phyloP scores from a whole-genome alignment of 805 yeast species.

The Candida ovalis region DNA sequence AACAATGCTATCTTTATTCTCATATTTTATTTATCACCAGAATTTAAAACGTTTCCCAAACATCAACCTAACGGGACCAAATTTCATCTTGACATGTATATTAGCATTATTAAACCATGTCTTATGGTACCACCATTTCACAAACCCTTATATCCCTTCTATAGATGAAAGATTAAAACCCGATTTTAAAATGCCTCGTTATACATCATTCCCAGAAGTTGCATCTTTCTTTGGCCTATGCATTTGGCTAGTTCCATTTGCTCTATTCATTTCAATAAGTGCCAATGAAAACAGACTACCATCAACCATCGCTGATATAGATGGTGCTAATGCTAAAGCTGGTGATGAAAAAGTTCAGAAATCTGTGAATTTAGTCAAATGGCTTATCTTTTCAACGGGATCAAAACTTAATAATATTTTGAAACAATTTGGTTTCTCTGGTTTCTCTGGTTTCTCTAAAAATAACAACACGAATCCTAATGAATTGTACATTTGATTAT shows the following conservation, averaged over 20 bases:
- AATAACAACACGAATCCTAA: constrained; percentile 21
- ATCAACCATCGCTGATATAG: constrained; percentile 25
- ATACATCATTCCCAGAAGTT: constrained; percentile 83
- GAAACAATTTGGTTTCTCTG: constrained; percentile 58
- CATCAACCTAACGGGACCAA: constrained; percentile 67
- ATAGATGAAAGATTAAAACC: constrained; percentile 55
- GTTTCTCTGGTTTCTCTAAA: constrained; percentile 44
- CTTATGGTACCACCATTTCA: constrained; percentile 85
- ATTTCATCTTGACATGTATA: constrained; percentile 65
- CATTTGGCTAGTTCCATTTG: constrained; percentile 92
- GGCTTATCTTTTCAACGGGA: constrained; percentile 51
- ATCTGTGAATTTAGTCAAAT: constrained; percentile 68
- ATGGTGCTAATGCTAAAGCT: constrained; percentile 26
- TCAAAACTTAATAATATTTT: constrained; percentile 42
- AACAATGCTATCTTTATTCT: constrained; percentile 60
- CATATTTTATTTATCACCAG: constrained; percentile 71
- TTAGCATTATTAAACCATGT: constrained; percentile 79
- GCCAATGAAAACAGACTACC: constrained; percentile 92
- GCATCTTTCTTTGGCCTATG: constrained; percentile 94
- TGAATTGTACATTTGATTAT: constrained; percentile 23
- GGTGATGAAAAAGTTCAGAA: constrained; percentile 30
- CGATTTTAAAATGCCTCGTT: constrained; percentile 56
- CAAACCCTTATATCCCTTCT: constrained; percentile 68
- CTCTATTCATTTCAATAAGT: constrained; percentile 84
- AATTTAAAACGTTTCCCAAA: constrained; percentile 82